Evolutionary conservation across 2,329 filamentous ascomycete species (phyloP).

Genomic region (Pseudogymnoascus sp.): DNA sequence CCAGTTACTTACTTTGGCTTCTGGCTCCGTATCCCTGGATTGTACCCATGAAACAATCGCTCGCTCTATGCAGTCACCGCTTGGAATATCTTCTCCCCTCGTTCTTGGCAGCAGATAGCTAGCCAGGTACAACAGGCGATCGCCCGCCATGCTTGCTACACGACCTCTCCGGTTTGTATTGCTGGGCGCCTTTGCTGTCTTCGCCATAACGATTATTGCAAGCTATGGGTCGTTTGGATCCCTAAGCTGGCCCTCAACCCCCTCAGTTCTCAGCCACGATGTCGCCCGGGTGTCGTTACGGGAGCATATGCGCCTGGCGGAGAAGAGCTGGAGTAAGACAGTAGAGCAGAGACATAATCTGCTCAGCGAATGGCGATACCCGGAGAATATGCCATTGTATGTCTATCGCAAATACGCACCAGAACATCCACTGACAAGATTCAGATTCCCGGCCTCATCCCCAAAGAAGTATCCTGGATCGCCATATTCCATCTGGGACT

Average conservation of each 20-base stretch:
- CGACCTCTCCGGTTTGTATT: not conserved
- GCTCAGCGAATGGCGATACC: conserved; percentile 18
- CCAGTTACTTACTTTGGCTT: not conserved
- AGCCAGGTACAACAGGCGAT: conserved; percentile 2
- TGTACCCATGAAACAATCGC: not conserved
- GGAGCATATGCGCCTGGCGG: conserved; percentile 6
- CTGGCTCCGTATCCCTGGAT: not conserved
- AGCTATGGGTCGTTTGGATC: not conserved
- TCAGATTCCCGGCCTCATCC: conserved; percentile 20
- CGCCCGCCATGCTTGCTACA: not conserved
- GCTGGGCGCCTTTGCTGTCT: not conserved
- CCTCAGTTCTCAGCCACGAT: not conserved
- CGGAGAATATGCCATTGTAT: conserved; percentile 22
- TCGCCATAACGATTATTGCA: not conserved
- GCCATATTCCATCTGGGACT: conserved; percentile 34
- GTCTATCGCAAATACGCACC: not conserved
- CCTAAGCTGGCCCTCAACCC: not conserved
- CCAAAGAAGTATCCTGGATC: conserved; percentile 16
- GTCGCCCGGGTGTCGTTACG: not conserved
- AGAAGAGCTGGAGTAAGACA: conserved; percentile 25
- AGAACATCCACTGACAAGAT: not conserved
- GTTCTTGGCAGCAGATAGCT: not conserved
- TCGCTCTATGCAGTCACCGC: not conserved
- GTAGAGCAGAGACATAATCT: conserved; percentile 26
- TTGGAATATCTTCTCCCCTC: not conserved